These are phyloP conservation scores for Maudiozyma barnettii DNA, from an alignment of 805 yeast genomes.

Conservation along the genomic window DNA sequence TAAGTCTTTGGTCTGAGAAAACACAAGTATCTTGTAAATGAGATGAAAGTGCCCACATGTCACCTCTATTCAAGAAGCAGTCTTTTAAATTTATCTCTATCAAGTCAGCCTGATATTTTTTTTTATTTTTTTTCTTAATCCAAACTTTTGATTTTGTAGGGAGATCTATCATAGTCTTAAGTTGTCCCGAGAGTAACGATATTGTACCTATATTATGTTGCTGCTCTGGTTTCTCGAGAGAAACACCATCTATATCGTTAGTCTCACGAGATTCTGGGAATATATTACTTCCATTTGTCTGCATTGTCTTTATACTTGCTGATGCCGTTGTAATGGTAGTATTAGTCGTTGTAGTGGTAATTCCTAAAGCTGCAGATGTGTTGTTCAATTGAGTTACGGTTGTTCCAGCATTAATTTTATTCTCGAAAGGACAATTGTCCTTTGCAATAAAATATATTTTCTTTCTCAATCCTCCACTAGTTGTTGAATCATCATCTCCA, in stretches of 20 bases:
- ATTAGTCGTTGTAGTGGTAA: neutral
- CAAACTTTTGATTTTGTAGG: constrained; percentile 59
- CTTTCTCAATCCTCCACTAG: constrained; percentile 16
- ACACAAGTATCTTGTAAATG: constrained; percentile 53
- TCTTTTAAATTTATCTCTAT: constrained; percentile 78
- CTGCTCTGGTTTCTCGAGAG: neutral
- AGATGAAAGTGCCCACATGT: constrained; percentile 81
- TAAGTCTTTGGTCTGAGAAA: constrained; percentile 52
- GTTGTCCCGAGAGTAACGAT: constrained; percentile 51
- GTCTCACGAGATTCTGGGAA: neutral
- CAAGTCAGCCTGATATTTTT: constrained; percentile 62
- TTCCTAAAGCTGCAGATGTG: neutral
- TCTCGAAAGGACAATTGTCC: constrained; percentile 23
- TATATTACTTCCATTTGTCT: neutral
- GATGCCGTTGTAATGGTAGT: neutral
- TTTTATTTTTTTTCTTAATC: constrained; percentile 39
- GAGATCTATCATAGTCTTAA: constrained; percentile 52
- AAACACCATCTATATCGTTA: neutral
- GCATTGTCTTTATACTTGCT: neutral
- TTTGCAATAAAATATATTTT: constrained; percentile 38
- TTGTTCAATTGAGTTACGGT: neutral
- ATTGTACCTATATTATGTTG: constrained; percentile 17
- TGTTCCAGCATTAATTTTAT: neutral
- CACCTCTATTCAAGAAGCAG: constrained; percentile 73
- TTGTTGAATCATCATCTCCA: neutral